phyloP scores from a whole-genome alignment of 2,329 filamentous ascomycete genomes.

The Xylariaceae sp. region DNA sequence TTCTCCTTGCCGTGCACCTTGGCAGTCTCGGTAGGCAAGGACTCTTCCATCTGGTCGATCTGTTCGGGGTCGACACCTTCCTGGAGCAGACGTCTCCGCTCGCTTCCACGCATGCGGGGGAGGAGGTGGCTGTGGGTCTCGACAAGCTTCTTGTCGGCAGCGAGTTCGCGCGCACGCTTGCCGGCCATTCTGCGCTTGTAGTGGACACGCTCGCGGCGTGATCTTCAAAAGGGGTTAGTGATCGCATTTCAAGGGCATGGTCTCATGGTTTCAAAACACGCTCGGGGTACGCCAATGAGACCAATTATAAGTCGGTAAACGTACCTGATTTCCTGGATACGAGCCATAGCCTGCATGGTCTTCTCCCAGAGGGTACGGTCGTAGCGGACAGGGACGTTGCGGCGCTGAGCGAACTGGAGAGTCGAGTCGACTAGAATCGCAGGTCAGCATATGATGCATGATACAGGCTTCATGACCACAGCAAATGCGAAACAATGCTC shows the following conservation, averaged over 20 bases:
- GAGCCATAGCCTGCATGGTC: conserved; percentile 87
- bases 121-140: conserved; percentile 89
- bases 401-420: conserved; percentile 82
- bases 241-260: not conserved
- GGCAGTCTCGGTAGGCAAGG: conserved; percentile 26
- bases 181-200: conserved; percentile 92
- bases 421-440: conserved; percentile 70
- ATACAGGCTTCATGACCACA: not conserved
- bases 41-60: conserved; percentile 35
- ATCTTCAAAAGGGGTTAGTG: conserved; percentile 19
- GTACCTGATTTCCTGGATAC: conserved; percentile 35
- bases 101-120: conserved; percentile 62
- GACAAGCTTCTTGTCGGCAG: conserved; percentile 79
- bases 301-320: not conserved
- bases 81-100: conserved; percentile 48
- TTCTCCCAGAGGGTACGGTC: conserved; percentile 84
- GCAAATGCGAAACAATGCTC: not conserved
- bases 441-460: not conserved
- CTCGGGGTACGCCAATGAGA: not conserved
- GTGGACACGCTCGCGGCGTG: conserved; percentile 80
- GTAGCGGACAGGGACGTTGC: conserved; percentile 94
- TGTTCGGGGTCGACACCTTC: conserved; percentile 31
- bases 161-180: conserved; percentile 77
- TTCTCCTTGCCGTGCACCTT: conserved; percentile 40
- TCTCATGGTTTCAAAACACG: not conserved